Evolutionary conservation across 129 eudicot genomes (phyloP), one percentile per base, ranked within the genome.

Genomic region (Heracleum sosnowskyi): DNA sequence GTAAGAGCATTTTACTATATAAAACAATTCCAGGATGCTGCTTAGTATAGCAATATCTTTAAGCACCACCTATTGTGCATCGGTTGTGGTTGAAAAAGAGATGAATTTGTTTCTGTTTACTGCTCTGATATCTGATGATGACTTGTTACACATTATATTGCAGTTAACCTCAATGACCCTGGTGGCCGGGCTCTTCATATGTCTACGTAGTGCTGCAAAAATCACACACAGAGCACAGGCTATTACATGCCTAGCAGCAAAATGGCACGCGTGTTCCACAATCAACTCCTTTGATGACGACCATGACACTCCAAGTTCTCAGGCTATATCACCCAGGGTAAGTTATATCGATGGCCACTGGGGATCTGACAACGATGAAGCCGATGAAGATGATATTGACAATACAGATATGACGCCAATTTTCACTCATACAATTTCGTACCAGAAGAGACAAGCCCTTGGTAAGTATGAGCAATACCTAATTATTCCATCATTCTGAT

Each of bases 211-310:
- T 64, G 97, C 98, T 49, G 95, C 97, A 16, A 93, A 89, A 83
- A 93, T 93, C 77, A 93, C 98, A 68, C 97, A 91, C 83, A 88
- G 85, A 76, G 98, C 97, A 24, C 97, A 89, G 55, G 79, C 96
- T 11, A 85, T 93, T 29, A 88, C 92, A 51, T 83, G 96, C 49
- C 89, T 93, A 10, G 97, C 93, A 35, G 87, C 98, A n/a, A 93
- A 91, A 75, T 93, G 98, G 97, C 97, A 93, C 55, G 85, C 84
- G 1, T 91, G 95, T 75, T 91, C 96, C 7, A 93, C 97, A 41
- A 84, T 85, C 40, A 82, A 79, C 70, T 79, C 89, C n/a, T 86
- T 86, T 22, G 88, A 79, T 76, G 94, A 81, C 66, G 79, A 84
- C 33, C 78, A 81, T 33, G 90, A 86, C 60, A 83, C 84, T 78